Percentiles rank a stretch among this genome's conserved stretches.
These are phyloP conservation scores for Tarenaya hassleriana DNA, from an alignment of 345 rosid genomes.

Conservation along the genomic window DNA sequence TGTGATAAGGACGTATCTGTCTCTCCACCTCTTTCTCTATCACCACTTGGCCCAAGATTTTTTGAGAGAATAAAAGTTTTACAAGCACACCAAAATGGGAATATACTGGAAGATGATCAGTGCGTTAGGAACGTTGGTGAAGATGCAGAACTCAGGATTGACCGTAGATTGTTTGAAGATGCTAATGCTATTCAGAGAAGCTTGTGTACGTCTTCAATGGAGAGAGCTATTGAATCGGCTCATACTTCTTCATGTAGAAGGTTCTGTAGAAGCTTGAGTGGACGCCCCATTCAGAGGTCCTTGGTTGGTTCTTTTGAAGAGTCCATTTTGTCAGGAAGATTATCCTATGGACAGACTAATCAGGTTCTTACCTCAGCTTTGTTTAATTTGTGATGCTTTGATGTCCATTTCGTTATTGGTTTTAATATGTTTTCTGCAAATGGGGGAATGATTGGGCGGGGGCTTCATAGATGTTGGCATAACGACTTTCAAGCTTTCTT, in stretches of 20 bases:
- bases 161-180: slow-evolving; percentile 56
- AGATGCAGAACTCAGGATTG: slow-evolving; percentile 33
- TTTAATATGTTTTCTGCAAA: no score
- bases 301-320: slow-evolving; percentile 98
- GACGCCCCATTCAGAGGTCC: slow-evolving; percentile 71
- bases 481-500: no score
- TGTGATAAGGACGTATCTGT: slow-evolving; percentile 40
- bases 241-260: slow-evolving; percentile 40
- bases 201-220: slow-evolving; percentile 47
- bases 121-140: slow-evolving; percentile 31
- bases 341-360: slow-evolving; percentile 50
- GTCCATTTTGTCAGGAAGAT: slow-evolving; percentile 80
- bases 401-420: not conserved
- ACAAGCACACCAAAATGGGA: slow-evolving; percentile 29
- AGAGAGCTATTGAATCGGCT: slow-evolving; percentile 41
- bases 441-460: no score
- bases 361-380: slow-evolving; percentile 42
- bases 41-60: slow-evolving; percentile 85
- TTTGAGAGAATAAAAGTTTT: slow-evolving; percentile 43
- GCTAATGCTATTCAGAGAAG: slow-evolving; percentile 42
- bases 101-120: slow-evolving; percentile 32
- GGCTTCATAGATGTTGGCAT: no score
- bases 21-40: slow-evolving; percentile 60
- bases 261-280: slow-evolving; percentile 60
- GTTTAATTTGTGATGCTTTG: slow-evolving; percentile 10